Conservation (phyloP, 2,329 filamentous ascomycete species). For the Cladosporium oxysporum region DNA sequence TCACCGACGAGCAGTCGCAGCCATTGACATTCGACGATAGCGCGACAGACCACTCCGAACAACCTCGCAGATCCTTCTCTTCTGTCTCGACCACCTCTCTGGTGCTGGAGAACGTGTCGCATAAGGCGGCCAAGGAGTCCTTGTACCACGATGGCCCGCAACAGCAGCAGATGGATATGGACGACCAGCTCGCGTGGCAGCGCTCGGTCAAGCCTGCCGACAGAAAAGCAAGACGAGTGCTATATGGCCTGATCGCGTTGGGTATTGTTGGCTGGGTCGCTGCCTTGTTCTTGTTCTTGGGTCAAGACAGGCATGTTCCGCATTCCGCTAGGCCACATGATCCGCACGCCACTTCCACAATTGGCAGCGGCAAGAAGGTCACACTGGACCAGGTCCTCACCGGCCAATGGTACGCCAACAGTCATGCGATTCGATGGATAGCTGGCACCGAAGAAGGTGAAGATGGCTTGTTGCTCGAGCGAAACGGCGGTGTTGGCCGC, state of each 20-base stretch:
- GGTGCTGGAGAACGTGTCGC: constrained; percentile 74
- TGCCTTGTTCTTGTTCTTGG: constrained; percentile 67
- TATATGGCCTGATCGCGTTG: constrained; percentile 62
- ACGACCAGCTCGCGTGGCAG: constrained; percentile 51
- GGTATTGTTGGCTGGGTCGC: constrained; percentile 69
- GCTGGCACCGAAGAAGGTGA: constrained; percentile 66
- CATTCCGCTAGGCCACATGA: constrained; percentile 66
- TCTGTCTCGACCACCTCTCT: constrained; percentile 82
- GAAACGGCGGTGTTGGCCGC: constrained; percentile 59
- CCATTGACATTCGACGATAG: constrained; percentile 44
- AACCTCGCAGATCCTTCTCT: constrained; percentile 60
- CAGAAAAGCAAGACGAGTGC: constrained; percentile 61
- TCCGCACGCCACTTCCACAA: constrained; percentile 62
- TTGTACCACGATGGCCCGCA: constrained; percentile 38
- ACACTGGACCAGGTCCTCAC: constrained; percentile 69
- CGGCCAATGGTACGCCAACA: constrained; percentile 65
- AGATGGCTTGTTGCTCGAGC: constrained; percentile 83
- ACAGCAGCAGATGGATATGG: constrained; percentile 51
- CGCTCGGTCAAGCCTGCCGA: constrained; percentile 58
- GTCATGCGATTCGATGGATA: constrained; percentile 74
- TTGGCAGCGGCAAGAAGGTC: constrained; percentile 69
- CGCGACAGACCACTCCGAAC: constrained; percentile 37
- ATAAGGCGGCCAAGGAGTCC: constrained; percentile 50
- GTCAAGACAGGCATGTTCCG: constrained; percentile 65
- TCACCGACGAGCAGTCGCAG: constrained; percentile 48